Percentiles rank a stretch among this genome's conserved stretches.
Conservation (phyloP, 305 asterid species). For the Salvia sclarea region DNA sequence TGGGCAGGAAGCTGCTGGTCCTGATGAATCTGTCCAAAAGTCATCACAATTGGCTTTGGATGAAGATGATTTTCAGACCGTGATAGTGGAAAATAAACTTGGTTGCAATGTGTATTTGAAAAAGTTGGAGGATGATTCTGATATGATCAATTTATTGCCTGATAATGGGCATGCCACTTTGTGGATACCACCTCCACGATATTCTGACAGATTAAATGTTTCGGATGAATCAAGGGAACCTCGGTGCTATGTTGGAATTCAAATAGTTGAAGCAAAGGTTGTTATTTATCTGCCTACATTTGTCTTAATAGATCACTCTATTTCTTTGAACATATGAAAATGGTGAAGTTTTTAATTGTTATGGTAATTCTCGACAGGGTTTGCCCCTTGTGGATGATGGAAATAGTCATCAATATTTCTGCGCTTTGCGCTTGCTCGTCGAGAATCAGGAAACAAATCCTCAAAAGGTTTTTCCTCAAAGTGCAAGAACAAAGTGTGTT, state of each 20-base stretch:
- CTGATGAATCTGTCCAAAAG: conserved; percentile 51
- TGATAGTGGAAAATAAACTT: conserved; percentile 88
- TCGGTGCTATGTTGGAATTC: conserved; percentile 81
- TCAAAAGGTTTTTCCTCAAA: conserved; percentile 97
- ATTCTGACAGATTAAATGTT: conserved; percentile 87
- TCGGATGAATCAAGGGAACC: conserved; percentile 89
- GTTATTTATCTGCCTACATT: conserved; percentile 14
- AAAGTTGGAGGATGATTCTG: conserved; percentile 56
- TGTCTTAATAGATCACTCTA: conserved; percentile 10
- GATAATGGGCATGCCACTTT: conserved; percentile 58
- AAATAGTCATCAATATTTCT: conserved; percentile 84
- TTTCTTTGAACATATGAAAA: not conserved
- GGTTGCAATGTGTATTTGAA: conserved; percentile 87
- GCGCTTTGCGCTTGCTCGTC: conserved; percentile 94
- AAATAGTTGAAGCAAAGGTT: conserved; percentile 93
- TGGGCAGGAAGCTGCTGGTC: conserved; percentile 67
- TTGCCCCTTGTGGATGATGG: conserved; percentile 95
- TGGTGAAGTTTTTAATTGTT: conserved; percentile 3
- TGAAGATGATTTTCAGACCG: conserved; percentile 85
- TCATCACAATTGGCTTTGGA: conserved; percentile 73
- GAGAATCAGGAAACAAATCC: conserved; percentile 89
- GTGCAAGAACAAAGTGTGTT: conserved; percentile 99
- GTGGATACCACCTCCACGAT: conserved; percentile 93
- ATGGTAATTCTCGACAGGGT: conserved; percentile 59
- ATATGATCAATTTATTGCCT: conserved; percentile 50